Base-by-base conservation (phyloP, 305 asterid species). In the Rubia peregrina region DNA sequence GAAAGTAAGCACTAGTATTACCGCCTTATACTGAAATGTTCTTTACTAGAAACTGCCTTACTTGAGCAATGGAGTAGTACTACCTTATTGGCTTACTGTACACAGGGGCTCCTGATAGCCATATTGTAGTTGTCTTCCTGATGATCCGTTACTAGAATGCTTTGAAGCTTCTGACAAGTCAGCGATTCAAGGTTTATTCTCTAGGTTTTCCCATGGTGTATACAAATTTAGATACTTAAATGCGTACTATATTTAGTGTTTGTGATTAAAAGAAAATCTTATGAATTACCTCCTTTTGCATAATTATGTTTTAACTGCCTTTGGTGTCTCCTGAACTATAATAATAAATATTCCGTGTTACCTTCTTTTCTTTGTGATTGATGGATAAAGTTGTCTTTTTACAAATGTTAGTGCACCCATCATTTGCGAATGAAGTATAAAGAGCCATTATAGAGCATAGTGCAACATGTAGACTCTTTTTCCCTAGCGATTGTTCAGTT, bases 71-170 rank as follows among this genome's bases (percentile, higher is more conserved):
- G 62, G 19, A 30, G 21, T 74, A 49, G 60, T 22, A 64, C 17
- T 0, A 7, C 38, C 38, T 53, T 63, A 38, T 68, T 66, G 22
- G 70, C 65, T 68, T 71, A 30, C 21, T 57, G 56, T 70, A 44
- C 75, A 84, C 85, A 90, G 96, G 79, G 96, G 98, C 81, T 86
- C 90, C 65, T 88, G 83, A 79, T 96, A 93, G 85, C 97, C 98
- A 49, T 89, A 79, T 76, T 93, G 96, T 71, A 74, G 88, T 62
- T 78, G 88, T 26, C 96, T 93, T 81, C 96, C 97, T 14, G 94
- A 91, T 67, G 87, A 93, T 87, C 90, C 97, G 19, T 77, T 93
- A 78, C 95, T 93, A 9, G 88, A 89, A 71, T 89, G 97, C 79
- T 85, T 93, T 68, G 89, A 87, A 51, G 81, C 83, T 65, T 72